phyloP scores from a whole-genome alignment of 2,329 filamentous ascomycete species.

The Phaeoacremonium minimum region DNA sequence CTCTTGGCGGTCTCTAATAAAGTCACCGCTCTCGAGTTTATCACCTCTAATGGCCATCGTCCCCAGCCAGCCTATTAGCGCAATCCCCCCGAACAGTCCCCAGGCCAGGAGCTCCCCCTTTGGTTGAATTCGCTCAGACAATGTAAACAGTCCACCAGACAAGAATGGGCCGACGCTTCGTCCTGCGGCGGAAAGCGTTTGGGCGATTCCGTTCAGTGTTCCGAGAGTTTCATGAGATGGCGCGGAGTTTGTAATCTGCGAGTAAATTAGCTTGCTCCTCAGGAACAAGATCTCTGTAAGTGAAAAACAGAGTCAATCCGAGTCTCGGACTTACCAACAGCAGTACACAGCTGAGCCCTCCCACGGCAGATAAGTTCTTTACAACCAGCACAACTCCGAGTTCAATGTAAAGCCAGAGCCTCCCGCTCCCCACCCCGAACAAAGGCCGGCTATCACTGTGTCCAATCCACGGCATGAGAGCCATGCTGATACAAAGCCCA shows the following conservation, averaged over 20 bases:
- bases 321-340: constrained; percentile 61
- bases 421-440: constrained; percentile 57
- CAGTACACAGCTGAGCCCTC: constrained; percentile 84
- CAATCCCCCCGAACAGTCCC: constrained; percentile 80
- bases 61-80: constrained; percentile 73
- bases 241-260: constrained; percentile 86
- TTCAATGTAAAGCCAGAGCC: constrained; percentile 72
- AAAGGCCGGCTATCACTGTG: constrained; percentile 59
- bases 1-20: constrained; percentile 31
- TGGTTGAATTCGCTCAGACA: constrained; percentile 66
- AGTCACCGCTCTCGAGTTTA: constrained; percentile 56
- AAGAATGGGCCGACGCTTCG: constrained; percentile 85
- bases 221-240: constrained; percentile 82
- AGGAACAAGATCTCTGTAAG: no score
- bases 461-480: constrained; percentile 85
- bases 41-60: constrained; percentile 72
- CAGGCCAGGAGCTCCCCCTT: constrained; percentile 85
- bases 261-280: neutral
- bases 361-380: constrained; percentile 87
- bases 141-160: constrained; percentile 80
- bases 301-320: no score
- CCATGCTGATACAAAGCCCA: constrained; percentile 76
- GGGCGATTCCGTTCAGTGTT: constrained; percentile 87
- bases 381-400: constrained; percentile 76
- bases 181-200: constrained; percentile 87